phyloP scores from a whole-genome alignment of 768 basidiomycete genomes.

The Termitomyces sp. region DNA sequence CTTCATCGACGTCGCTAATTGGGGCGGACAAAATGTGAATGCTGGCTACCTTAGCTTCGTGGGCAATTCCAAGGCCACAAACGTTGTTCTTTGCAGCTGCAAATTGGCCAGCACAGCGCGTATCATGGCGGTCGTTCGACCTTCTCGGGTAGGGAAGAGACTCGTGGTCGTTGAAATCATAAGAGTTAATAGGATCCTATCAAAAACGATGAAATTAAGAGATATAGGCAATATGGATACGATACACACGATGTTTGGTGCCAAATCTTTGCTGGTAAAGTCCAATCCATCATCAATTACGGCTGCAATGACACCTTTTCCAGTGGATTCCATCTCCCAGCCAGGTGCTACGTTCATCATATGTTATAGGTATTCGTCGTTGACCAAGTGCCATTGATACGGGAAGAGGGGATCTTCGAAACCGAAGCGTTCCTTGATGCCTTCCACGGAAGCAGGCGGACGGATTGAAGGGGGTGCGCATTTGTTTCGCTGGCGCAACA shows the following conservation, averaged over 20 bases:
- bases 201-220: neutral
- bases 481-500: conserved; percentile 61
- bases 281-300: conserved; percentile 96
- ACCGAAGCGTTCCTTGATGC: conserved; percentile 52
- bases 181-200: conserved; percentile 83
- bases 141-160: conserved; percentile 80
- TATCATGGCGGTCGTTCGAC: conserved; percentile 91
- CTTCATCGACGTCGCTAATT: conserved; percentile 94
- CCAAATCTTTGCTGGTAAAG: conserved; percentile 79
- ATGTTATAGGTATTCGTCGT: conserved; percentile 73
- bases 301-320: conserved; percentile 78
- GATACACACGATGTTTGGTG: conserved; percentile 81
- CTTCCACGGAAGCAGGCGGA: conserved; percentile 35
- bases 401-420: conserved; percentile 81
- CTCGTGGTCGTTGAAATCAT: conserved; percentile 94
- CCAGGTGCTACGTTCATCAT: conserved; percentile 90
- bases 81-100: conserved; percentile 88
- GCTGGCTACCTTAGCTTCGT: conserved; percentile 80
- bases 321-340: conserved; percentile 89
- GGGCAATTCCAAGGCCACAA: conserved; percentile 93
- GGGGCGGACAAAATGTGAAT: conserved; percentile 91
- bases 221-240: neutral
- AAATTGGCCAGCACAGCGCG: conserved; percentile 95
- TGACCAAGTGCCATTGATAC: conserved; percentile 94
- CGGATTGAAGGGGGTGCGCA: conserved; percentile 62